phyloP scores from a whole-genome alignment of 768 basidiomycete species.

The Boletus vinaceobasis region DNA sequence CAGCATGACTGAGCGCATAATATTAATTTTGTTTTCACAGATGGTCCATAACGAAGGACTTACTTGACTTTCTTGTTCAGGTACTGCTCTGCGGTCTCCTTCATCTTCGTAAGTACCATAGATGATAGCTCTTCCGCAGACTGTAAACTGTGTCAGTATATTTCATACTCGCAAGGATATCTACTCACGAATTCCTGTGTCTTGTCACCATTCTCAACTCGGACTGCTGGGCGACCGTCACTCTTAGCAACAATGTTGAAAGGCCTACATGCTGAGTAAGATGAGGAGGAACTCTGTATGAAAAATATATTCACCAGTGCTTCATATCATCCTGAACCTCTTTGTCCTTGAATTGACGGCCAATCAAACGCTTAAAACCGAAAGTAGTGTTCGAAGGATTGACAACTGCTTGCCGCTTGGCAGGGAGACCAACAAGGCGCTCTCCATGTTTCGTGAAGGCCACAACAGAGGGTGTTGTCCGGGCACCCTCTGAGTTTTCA shows the following conservation, averaged over 20 bases:
- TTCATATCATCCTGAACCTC: conserved; percentile 90
- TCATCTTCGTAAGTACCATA: conserved; percentile 90
- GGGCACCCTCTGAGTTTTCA: conserved; percentile 96
- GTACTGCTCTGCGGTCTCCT: conserved; percentile 91
- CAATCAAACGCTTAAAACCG: conserved; percentile 92
- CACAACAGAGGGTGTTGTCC: conserved; percentile 97
- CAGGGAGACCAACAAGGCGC: conserved; percentile 92
- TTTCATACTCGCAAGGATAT: background rate
- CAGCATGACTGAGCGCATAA: conserved; percentile 57
- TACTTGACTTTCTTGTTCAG: conserved; percentile 93
- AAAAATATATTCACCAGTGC: conserved; percentile 58
- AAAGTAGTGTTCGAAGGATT: conserved; percentile 93
- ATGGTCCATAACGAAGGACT: conserved; percentile 28
- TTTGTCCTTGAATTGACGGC: conserved; percentile 87
- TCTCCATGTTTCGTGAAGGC: conserved; percentile 99
- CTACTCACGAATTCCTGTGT: conserved; percentile 69
- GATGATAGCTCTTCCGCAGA: conserved; percentile 84
- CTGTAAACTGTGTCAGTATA: conserved; percentile 38
- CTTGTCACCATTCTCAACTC: conserved; percentile 86
- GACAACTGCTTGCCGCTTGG: conserved; percentile 96
- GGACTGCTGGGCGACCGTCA: conserved; percentile 75
- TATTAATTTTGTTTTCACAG: background rate
- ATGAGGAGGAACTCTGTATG: background rate
- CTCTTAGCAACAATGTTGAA: conserved; percentile 71
- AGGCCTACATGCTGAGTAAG: conserved; percentile 49